These are phyloP conservation scores for Blastobotrys arbuscula DNA, from an alignment of 1,139 yeast genomes.

Conservation along the genomic window DNA sequence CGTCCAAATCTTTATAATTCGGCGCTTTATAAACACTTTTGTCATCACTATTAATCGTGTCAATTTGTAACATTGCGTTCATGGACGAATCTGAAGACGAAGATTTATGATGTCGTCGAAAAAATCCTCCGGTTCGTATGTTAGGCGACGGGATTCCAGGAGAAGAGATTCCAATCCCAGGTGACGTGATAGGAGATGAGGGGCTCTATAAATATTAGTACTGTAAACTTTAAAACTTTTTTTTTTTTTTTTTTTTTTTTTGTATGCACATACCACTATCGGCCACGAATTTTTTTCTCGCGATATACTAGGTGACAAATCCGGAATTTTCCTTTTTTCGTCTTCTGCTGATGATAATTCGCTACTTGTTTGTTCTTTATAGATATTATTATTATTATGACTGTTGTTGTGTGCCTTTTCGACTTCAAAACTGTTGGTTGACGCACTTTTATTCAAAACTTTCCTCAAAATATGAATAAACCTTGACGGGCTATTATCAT, in stretches of 20 bases:
- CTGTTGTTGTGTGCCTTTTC: background rate
- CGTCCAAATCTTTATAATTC: background rate
- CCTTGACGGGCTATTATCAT: slow-evolving; percentile 45
- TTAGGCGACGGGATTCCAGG: slow-evolving; percentile 43
- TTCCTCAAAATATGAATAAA: slow-evolving; percentile 51
- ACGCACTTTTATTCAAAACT: slow-evolving; percentile 38
- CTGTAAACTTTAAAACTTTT: background rate
- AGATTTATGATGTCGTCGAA: slow-evolving; percentile 54
- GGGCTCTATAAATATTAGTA: slow-evolving; percentile 26
- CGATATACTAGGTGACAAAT: background rate
- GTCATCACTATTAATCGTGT: background rate
- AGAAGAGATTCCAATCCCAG: no score
- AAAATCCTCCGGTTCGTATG: slow-evolving; percentile 40
- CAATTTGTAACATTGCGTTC: slow-evolving; percentile 2
- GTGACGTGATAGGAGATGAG: slow-evolving; percentile 42
- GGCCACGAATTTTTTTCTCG: slow-evolving; percentile 1
- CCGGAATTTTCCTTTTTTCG: background rate
- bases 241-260: no score
- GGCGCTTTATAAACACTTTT: background rate
- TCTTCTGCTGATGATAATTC: background rate
- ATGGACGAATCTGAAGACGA: slow-evolving; percentile 50
- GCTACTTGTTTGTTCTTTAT: background rate
- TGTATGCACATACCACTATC: background rate
- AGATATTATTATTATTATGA: background rate
- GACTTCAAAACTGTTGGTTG: slow-evolving; percentile 15